phyloP scores from a whole-genome alignment of 345 rosid species.

The Nephelium lappaceum region DNA sequence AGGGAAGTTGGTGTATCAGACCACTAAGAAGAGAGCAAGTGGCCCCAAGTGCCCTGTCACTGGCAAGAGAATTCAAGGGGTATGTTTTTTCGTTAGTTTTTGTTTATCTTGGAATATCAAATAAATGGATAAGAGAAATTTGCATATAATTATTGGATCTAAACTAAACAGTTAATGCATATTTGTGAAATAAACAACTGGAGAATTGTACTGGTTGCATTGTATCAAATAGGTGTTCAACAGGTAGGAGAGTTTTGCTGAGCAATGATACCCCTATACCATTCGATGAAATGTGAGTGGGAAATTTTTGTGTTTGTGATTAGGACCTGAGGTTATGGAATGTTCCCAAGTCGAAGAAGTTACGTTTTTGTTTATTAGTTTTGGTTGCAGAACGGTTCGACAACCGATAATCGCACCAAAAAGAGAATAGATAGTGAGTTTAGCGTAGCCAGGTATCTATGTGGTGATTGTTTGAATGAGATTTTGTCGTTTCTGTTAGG shows the following conservation, averaged over 20 bases:
- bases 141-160: constrained; percentile 3
- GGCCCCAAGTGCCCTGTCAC: constrained; percentile 95
- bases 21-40: constrained; percentile 78
- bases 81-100: constrained; percentile 27
- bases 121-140: neutral
- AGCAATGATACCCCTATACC: neutral
- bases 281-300: neutral
- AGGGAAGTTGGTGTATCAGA: constrained; percentile 88
- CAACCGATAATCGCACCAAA: too few species aligned
- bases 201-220: neutral
- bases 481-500: neutral
- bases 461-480: neutral
- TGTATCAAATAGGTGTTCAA: too few species aligned
- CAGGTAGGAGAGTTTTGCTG: neutral
- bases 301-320: neutral
- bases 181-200: neutral
- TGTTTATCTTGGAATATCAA: neutral
- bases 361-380: neutral
- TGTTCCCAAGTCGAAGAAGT: neutral
- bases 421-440: neutral
- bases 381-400: neutral
- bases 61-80: constrained; percentile 95
- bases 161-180: neutral
- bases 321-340: neutral
- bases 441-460: neutral